Evolutionary conservation across 2,329 filamentous ascomycete genomes (phyloP).

Genomic region (Fusarium hainanense): DNA sequence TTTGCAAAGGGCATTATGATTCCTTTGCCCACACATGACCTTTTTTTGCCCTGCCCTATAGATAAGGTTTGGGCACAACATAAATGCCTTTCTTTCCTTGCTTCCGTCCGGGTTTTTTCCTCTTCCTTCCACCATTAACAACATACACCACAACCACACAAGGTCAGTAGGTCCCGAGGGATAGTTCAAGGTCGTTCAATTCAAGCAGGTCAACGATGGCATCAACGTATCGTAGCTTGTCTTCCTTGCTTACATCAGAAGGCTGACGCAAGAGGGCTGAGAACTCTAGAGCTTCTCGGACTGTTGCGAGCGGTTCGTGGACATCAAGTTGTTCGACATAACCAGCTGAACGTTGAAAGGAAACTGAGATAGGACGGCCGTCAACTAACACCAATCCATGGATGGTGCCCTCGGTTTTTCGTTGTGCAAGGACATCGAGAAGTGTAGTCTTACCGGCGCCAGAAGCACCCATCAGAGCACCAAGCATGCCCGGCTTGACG

Average conservation of each 20-base stretch:
- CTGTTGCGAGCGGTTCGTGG: constrained; percentile 77
- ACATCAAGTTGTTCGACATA: constrained; percentile 87
- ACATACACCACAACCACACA: too few species aligned
- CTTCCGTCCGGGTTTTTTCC: too few species aligned
- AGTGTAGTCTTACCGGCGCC: constrained; percentile 89
- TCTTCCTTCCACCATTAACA: too few species aligned
- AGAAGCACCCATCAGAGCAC: constrained; percentile 81
- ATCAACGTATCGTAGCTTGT: constrained; percentile 81
- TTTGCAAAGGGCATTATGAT: too few species aligned
- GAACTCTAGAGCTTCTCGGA: constrained; percentile 80
- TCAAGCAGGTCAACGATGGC: constrained; percentile 76
- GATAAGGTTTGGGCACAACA: too few species aligned
- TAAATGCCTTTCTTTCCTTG: too few species aligned
- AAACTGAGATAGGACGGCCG: constrained; percentile 74
- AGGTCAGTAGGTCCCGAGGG: too few species aligned
- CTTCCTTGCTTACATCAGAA: constrained; percentile 67
- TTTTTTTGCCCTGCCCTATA: too few species aligned
- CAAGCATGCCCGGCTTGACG: constrained; percentile 82
- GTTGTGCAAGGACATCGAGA: constrained; percentile 82
- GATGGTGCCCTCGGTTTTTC: constrained; percentile 82
- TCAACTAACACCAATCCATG: constrained; percentile 80
- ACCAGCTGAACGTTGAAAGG: constrained; percentile 81
- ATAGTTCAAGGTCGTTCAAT: constrained; percentile 58
- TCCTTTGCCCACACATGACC: too few species aligned
- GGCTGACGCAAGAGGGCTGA: constrained; percentile 79